Evolutionary conservation across 2,329 filamentous ascomycete species (phyloP).

Genomic region (Colletotrichum sp.): DNA sequence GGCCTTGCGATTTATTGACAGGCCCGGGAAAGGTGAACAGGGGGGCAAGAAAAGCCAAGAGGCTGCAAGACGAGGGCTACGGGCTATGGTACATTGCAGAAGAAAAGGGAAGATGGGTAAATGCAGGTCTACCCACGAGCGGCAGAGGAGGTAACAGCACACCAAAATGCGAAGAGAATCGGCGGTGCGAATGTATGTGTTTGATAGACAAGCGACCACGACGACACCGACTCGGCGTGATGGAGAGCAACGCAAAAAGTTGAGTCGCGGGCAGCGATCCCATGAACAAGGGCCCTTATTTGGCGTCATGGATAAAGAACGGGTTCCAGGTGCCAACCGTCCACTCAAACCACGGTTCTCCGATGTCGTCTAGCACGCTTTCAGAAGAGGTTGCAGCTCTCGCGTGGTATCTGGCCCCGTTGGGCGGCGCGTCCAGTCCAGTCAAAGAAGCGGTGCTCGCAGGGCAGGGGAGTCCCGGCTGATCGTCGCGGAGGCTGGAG

Average conservation of each 20-base stretch:
- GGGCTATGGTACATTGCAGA: neutral
- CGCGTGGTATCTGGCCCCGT: slow-evolving; percentile 17
- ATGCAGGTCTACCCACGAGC: neutral
- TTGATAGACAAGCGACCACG: neutral
- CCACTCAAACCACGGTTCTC: slow-evolving; percentile 5
- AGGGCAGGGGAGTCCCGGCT: slow-evolving; percentile 19
- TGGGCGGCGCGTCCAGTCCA: neutral
- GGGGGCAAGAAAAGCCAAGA: neutral
- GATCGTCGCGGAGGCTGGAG: slow-evolving; percentile 25
- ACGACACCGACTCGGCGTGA: neutral
- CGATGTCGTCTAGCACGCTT: neutral
- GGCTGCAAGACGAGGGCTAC: neutral
- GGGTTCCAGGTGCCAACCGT: neutral
- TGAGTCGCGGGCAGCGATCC: neutral
- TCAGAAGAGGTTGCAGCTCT: neutral
- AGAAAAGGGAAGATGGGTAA: neutral
- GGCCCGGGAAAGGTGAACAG: neutral
- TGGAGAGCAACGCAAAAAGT: neutral
- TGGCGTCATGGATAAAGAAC: slow-evolving; percentile 6
- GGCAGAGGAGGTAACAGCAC: neutral
- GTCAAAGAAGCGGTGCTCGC: neutral
- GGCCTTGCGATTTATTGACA: neutral
- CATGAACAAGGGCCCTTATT: neutral
- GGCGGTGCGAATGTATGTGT: neutral
- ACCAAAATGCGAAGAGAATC: neutral